Evolutionary conservation across 1,284 basidiomycete genomes (phyloP).

Genomic region (Tylopilus sp.): DNA sequence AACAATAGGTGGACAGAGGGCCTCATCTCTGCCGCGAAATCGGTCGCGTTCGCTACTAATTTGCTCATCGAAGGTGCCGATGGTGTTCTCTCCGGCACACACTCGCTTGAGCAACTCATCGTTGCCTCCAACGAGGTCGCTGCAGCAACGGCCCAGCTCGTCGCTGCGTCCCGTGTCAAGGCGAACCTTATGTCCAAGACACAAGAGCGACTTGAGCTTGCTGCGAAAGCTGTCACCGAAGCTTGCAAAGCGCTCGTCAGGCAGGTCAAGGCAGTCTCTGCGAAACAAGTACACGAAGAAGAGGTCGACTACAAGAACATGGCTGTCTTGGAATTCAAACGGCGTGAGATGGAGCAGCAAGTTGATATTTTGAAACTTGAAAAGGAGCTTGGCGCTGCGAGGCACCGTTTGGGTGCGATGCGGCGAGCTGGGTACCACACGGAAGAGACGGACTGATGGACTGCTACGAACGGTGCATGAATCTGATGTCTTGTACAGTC

Average conservation of each 20-base stretch:
- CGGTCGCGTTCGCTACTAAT: slow-evolving; percentile 96
- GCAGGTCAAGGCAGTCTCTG: slow-evolving; percentile 94
- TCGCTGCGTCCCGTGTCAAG: slow-evolving; percentile 97
- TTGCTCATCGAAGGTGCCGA: slow-evolving; percentile 97
- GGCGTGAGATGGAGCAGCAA: slow-evolving; percentile 97
- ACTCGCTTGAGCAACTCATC: slow-evolving; percentile 97
- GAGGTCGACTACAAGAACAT: slow-evolving; percentile 87
- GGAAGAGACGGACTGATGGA: slow-evolving; percentile 60
- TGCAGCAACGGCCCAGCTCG: slow-evolving; percentile 94
- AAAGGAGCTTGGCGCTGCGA: slow-evolving; percentile 88
- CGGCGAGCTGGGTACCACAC: slow-evolving; percentile 86
- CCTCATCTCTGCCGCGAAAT: slow-evolving; percentile 95
- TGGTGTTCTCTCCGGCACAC: slow-evolving; percentile 93
- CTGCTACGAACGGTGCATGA: neutral
- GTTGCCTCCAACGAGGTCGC: slow-evolving; percentile 99
- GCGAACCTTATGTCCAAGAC: slow-evolving; percentile 98
- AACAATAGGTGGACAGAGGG: slow-evolving; percentile 99
- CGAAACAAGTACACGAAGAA: slow-evolving; percentile 77
- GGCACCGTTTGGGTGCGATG: slow-evolving; percentile 85
- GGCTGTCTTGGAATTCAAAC: slow-evolving; percentile 96
- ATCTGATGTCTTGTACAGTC: neutral
- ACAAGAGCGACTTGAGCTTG: slow-evolving; percentile 91
- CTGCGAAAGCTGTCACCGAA: slow-evolving; percentile 96
- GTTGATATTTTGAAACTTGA: slow-evolving; percentile 96
- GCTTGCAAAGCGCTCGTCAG: slow-evolving; percentile 97